Base-by-base conservation (phyloP, 306 rosid species). In the Medicago arabica region DNA sequence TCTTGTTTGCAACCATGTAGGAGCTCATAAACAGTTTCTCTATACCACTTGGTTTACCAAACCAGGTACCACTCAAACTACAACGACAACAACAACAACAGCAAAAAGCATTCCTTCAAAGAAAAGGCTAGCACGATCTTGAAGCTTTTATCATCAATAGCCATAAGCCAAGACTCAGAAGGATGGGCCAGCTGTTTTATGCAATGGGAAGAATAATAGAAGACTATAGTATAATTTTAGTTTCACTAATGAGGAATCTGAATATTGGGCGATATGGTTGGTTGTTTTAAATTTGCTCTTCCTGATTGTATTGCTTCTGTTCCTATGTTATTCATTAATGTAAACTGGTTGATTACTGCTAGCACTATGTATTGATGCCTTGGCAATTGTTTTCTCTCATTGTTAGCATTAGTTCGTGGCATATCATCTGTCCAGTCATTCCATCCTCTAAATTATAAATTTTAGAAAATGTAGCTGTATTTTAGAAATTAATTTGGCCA, bases 11-110 rank as follows among this genome's bases (percentile, higher is more conserved):
- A 88, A 91, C 87, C 98, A 88, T 62, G 87, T 81, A 6, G 96
- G 97, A 9, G 85, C 91, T 64, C 87, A 89, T 34, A 93, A 93
- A 79, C 98, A 91, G 83, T 93, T 91, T 69, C 90, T 91, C 72
- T 93, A 91, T 38, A 89, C 98, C 8, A 89, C 92, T 81, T 91
- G 91, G 93, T 93, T 91, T 72, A 87, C 92, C 67, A 89, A 89
- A 21, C 82, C 88, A 72, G 72, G 69, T 74, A 28, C 72, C 18
- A 57, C 74, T 70, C 84, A 78, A 63, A 53, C 69, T 28, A 41
- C 14, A 55, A 18, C 13, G 6, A 63, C 71, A 1, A 19, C 55
- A 4, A 9, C 25, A 16, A 38, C 25, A 4, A 40, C 53, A 40
- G 12, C 55, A 13, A 11, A 38, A 67, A 64, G 44, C 49, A 40